Base-by-base conservation (phyloP, 1,284 basidiomycete species). In the Fereydounia khargensis region DNA sequence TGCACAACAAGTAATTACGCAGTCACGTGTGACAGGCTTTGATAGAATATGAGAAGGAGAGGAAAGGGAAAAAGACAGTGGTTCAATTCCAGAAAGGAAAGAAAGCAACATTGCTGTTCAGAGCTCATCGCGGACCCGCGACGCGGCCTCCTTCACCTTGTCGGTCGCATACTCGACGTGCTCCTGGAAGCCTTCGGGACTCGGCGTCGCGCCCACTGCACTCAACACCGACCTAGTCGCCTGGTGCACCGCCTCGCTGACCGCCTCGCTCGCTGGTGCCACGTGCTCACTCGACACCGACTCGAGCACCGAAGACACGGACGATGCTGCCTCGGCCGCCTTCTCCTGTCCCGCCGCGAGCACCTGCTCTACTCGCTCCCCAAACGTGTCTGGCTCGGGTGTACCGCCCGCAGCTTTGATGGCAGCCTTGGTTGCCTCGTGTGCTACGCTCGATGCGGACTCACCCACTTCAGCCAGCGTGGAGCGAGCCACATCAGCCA, bases 341-440 rank as follows among this genome's bases (percentile, higher is more conserved):
- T 33, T 4, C 16, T 33, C 17, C 16, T 17, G 31, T 7, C 16
- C 31, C 6, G 13, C 9, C 6, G 16, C 31, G 10, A 33, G 6
- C 7, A 33, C 13, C 17, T 18, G 31, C 9, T 62, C 58, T 16
- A 56, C 19, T 13, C 47, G 43, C 14, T 62, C 59, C 13, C 33
- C 31, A 1, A 50, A 2, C 11, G 49, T 53, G 19, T 57, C 54
- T 0, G 59, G 49, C 3, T 41, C 41, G 2, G 54, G 54, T 8
- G 23, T 41, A 7, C 46, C 50, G 1, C 57, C 57, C 0, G 37
- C 40, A 0, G 40, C 51, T 6, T 6, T 33, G 17, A 6, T 13
- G 31, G 16, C 31, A 18, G 13, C 31, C 13, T 33, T 33, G 6
- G 31, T 18, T 3, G 31, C 31, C 6, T 33, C 31, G 31, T 33